A percentile compares a stretch with the other conserved stretches of the same genome.
phyloP scores from a whole-genome alignment of 1,284 basidiomycete species.

The Ustilago sp. region DNA sequence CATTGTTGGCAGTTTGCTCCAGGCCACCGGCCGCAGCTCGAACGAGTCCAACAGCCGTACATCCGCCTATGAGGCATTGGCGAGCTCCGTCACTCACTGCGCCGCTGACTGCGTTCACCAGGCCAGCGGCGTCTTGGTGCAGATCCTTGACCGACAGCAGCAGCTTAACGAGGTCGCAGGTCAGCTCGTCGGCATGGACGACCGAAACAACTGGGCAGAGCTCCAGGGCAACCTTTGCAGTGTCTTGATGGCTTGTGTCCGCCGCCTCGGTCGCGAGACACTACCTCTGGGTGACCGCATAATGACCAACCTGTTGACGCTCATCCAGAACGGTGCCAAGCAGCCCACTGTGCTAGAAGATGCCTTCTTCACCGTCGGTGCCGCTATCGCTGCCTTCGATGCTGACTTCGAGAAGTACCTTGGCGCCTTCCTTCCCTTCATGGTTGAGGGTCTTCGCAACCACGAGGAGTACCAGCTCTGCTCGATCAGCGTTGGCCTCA shows the following conservation, averaged over 20 bases:
- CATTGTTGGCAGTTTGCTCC: slow-evolving; percentile 60
- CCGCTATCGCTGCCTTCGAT: slow-evolving; percentile 79
- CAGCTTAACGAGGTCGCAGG: slow-evolving; percentile 78
- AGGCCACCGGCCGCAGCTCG: slow-evolving; percentile 74
- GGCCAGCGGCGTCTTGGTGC: slow-evolving; percentile 84
- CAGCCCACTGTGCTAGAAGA: slow-evolving; percentile 97
- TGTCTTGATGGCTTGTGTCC: slow-evolving; percentile 63
- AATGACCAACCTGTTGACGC: slow-evolving; percentile 89
- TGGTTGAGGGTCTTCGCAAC: slow-evolving; percentile 88
- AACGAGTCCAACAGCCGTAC: slow-evolving; percentile 95
- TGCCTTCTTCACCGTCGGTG: slow-evolving; percentile 93
- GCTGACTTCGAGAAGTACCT: slow-evolving; percentile 88
- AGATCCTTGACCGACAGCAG: slow-evolving; percentile 89
- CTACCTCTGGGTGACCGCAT: slow-evolving; percentile 90
- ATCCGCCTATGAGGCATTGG: slow-evolving; percentile 95
- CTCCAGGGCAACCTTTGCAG: slow-evolving; percentile 95
- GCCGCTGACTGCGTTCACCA: slow-evolving; percentile 83
- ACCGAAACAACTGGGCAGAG: slow-evolving; percentile 99
- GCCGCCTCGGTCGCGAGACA: slow-evolving; percentile 84
- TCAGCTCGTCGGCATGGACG: slow-evolving; percentile 93
- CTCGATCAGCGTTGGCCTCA: slow-evolving; percentile 93
- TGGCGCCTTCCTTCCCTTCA: slow-evolving; percentile 86
- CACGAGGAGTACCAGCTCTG: slow-evolving; percentile 96
- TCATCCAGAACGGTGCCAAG: slow-evolving; percentile 87
- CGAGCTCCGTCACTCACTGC: slow-evolving; percentile 84